Base-by-base conservation (phyloP, 306 rosid genomes). In the Ormosia emarginata region DNA sequence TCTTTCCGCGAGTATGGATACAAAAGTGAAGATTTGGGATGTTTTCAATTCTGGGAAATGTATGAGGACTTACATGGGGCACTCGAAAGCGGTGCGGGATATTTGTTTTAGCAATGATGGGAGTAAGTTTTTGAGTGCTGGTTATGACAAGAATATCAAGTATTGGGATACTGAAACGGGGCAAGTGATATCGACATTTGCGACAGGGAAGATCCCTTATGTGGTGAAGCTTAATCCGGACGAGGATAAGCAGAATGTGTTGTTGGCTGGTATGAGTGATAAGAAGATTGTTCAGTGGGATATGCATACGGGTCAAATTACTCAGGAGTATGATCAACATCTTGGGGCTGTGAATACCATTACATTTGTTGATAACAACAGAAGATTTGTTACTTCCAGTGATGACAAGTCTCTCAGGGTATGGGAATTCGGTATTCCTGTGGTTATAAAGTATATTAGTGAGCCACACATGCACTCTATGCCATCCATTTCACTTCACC, bases 281-380 rank as follows among this genome's bases (percentile, higher is more conserved):
- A 93, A 96, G 87, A 93, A 96, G 92, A 96, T 96, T 83, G 99
- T 96, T 74, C 99, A 96, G 77, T 93, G 99, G 99, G 99, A 96
- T 85, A 96, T 96, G 97, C 92, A 90, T 55, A 79, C 91, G 0
- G 97, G 98, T 10, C 95, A 96, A 88, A 96, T 96, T 47, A 93
- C 97, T n/a, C 98, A 96, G 74, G 99, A 96, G 90, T 96, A 96
- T 86, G 99, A 96, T 87, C 97, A 96, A 67, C 99, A 96, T 93
- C 85, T 96, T 81, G 98, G 99, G 34, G 99, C 99, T 24, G 99
- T 96, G 80, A 96, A 96, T 80, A 96, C 98, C 71, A 93, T 96
- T 55, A 96, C 98, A 2, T 96, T 93, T 90, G 99, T 96, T 7
- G 99, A 96, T 90, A 96, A 93, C 83, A 96, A 96, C 33, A 74